Percentiles rank a stretch among this genome's conserved stretches.
phyloP scores from a whole-genome alignment of 2,329 filamentous ascomycete genomes.

The Plenodomus tracheiphilus region DNA sequence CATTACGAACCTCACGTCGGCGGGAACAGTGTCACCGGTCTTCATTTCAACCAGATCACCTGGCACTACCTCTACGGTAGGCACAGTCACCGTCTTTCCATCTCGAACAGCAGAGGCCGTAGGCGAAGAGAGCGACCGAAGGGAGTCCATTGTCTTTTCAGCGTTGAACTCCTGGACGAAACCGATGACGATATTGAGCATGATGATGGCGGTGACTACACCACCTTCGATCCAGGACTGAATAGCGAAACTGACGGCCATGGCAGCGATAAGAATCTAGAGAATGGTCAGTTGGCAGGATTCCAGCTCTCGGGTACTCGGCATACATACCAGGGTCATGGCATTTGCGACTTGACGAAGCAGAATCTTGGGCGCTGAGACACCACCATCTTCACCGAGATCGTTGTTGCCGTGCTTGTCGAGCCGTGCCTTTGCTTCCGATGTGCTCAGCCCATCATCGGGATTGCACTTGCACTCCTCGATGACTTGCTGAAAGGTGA shows the following conservation, averaged over 20 bases:
- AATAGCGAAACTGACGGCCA: conserved; percentile 52
- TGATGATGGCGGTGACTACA: conserved; percentile 51
- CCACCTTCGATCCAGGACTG: conserved; percentile 53
- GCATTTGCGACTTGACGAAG: conserved; percentile 75
- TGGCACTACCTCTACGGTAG: conserved; percentile 63
- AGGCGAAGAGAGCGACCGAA: conserved; percentile 50
- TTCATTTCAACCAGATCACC: conserved; percentile 67
- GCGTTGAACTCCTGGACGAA: conserved; percentile 53
- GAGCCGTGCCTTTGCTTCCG: conserved; percentile 55
- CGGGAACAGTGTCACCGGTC: conserved; percentile 69
- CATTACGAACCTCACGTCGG: conserved; percentile 59
- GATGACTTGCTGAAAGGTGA: conserved; percentile 58
- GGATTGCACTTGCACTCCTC: conserved; percentile 64
- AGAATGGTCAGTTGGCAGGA: neutral
- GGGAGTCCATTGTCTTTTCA: conserved; percentile 53
- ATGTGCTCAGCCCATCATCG: conserved; percentile 67
- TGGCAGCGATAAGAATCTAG: conserved; percentile 50
- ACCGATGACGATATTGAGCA: conserved; percentile 51
- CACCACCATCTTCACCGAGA: conserved; percentile 69
- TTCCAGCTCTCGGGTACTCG: neutral
- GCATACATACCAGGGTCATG: conserved; percentile 66
- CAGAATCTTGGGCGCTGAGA: conserved; percentile 74
- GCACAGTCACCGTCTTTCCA: conserved; percentile 55
- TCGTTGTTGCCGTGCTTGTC: conserved; percentile 68
- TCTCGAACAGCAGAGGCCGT: conserved; percentile 55